Percentiles rank a stretch among this genome's conserved stretches.
Evolutionary conservation across 495 filamentous ascomycete genomes (phyloP).

Genomic region (Penicillium cosmopolitanum): DNA sequence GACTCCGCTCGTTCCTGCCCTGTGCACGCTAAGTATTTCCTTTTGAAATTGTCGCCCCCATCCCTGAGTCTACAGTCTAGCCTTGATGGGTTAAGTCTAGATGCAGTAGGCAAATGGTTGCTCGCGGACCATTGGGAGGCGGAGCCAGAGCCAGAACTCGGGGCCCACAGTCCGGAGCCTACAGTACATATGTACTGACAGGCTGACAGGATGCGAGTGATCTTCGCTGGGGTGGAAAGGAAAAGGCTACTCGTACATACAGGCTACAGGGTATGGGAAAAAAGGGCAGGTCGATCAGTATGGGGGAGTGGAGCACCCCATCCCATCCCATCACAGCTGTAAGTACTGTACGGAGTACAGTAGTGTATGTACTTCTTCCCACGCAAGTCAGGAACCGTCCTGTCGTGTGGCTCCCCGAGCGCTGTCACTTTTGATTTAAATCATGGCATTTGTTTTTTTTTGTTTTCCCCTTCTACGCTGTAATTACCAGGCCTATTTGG

Average conservation of each 20-base stretch:
- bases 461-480: not conserved
- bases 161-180: not conserved
- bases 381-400: conserved; percentile 1
- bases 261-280: not conserved
- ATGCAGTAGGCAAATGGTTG: conserved; percentile 7
- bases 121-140: conserved; percentile 4
- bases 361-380: too few species aligned
- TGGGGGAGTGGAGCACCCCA: not conserved
- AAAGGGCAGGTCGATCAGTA: conserved; percentile 9
- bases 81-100: not conserved
- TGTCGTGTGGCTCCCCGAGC: not conserved
- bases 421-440: not conserved
- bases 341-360: too few species aligned
- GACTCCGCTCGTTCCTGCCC: not conserved
- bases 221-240: not conserved
- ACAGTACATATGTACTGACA: not conserved
- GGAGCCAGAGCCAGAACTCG: not conserved
- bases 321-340: not conserved
- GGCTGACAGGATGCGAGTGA: conserved; percentile 5
- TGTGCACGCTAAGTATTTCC: not conserved
- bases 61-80: not conserved
- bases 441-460: not conserved
- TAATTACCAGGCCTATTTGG: not conserved
- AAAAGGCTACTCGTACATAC: not conserved
- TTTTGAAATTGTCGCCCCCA: not conserved